Conservation (phyloP, 139 green algal species). For the Tetradesmus lagerheimii region DNA sequence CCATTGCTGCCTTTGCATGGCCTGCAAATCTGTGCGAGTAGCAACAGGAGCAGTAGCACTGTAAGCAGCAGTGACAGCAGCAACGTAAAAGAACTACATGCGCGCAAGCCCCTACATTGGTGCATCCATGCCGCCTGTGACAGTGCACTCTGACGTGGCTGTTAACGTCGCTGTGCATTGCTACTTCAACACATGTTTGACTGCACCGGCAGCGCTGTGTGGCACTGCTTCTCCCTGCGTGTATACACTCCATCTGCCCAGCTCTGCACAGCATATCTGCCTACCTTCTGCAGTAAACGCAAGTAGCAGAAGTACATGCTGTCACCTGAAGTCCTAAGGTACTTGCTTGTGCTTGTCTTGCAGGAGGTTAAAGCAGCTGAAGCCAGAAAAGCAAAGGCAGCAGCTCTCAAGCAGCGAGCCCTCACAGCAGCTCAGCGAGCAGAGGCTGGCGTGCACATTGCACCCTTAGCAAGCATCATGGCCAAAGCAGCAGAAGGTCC, state of each 20-base stretch:
- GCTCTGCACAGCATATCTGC: neutral
- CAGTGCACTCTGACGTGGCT: neutral
- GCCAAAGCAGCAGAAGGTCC: conserved; percentile 50
- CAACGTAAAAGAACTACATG: too few relatives aligned
- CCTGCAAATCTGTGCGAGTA: neutral
- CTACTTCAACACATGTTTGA: neutral
- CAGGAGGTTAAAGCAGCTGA: conserved; percentile 48
- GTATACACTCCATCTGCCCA: too few relatives aligned
- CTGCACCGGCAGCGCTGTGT: neutral
- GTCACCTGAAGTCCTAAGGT: neutral
- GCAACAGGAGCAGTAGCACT: neutral
- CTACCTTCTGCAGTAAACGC: too few relatives aligned
- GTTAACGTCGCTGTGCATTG: neutral
- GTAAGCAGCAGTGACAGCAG: neutral
- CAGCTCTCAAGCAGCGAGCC: conserved; percentile 38
- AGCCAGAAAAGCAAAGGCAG: conserved; percentile 46
- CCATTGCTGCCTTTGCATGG: neutral
- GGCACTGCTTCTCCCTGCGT: neutral
- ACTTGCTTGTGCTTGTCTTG: neutral
- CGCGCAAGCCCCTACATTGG: neutral
- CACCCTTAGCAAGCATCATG: conserved; percentile 30
- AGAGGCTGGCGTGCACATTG: conserved; percentile 4
- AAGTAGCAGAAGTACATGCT: too few relatives aligned
- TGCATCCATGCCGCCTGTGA: neutral
- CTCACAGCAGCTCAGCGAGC: conserved; percentile 20